A percentile compares a stretch with the other conserved stretches of the same genome.
phyloP scores from a whole-genome alignment of 139 green algal genomes.

The Zygnema cylindricum region DNA sequence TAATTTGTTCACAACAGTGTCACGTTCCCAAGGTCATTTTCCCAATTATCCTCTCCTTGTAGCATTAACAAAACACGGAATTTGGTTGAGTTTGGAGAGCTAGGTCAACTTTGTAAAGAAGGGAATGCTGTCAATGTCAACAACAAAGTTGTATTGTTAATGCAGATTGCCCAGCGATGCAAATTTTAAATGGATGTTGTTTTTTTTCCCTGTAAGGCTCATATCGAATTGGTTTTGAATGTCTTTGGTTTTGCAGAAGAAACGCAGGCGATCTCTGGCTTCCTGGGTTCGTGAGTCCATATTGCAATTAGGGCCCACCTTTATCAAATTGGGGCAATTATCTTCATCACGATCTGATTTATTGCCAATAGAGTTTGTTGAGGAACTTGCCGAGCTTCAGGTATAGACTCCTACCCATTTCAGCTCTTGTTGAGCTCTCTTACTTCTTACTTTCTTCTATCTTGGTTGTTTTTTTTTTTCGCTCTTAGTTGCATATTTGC shows the following conservation, averaged over 20 bases:
- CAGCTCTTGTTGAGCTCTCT: not conserved
- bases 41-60: too few species aligned
- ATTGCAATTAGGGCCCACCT: conserved; percentile 69
- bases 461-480: not conserved
- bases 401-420: conserved; percentile 4
- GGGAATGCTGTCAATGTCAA: too few species aligned
- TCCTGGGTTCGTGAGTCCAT: conserved; percentile 65
- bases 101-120: too few species aligned
- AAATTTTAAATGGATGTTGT: too few species aligned
- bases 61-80: too few species aligned
- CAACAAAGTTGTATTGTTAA: too few species aligned
- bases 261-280: conserved; percentile 47
- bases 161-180: too few species aligned
- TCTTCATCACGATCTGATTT: conserved; percentile 81
- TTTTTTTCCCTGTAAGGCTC: too few species aligned
- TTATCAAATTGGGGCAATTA: conserved; percentile 73
- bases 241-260: conserved; percentile 29
- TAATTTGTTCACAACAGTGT: too few species aligned
- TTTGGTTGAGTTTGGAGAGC: too few species aligned
- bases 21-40: too few species aligned
- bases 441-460: not conserved
- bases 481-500: not conserved
- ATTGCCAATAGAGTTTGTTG: conserved; percentile 72
- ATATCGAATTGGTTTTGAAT: too few species aligned
- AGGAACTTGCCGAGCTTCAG: conserved; percentile 65